Conservation (phyloP, 768 basidiomycete genomes). For the Phaeotremella fagi region DNA sequence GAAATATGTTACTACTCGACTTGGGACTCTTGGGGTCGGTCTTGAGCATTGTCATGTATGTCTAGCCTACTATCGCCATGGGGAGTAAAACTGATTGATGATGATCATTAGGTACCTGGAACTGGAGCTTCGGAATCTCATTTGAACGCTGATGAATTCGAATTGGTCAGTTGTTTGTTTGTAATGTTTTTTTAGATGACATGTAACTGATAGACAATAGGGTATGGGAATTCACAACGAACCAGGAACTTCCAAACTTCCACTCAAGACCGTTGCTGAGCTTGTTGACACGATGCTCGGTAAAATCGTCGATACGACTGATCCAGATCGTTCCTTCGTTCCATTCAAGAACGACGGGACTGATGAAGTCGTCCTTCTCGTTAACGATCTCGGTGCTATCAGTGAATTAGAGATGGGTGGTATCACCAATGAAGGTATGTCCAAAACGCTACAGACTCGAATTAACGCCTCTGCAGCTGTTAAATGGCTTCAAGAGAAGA, state of each 20-base stretch:
- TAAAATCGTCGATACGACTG: conserved; percentile 46
- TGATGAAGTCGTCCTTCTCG: conserved; percentile 58
- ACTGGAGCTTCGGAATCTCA: conserved; percentile 45
- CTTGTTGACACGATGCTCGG: conserved; percentile 48
- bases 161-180: conserved; percentile 30
- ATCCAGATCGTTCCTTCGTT: conserved; percentile 49
- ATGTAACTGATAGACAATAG: conserved; percentile 4
- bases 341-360: conserved; percentile 53
- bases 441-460: neutral
- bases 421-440: conserved; percentile 33
- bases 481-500: conserved; percentile 35
- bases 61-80: neutral
- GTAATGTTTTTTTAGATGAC: too few relatives aligned
- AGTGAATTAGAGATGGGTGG: conserved; percentile 45
- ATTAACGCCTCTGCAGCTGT: conserved; percentile 13
- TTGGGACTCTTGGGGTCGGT: conserved; percentile 50
- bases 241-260: conserved; percentile 48
- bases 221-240: conserved; percentile 52
- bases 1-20: conserved; percentile 31
- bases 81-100: neutral
- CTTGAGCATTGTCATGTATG: conserved; percentile 50
- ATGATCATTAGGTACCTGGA: conserved; percentile 44
- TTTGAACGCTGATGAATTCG: conserved; percentile 47
- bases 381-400: conserved; percentile 50
- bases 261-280: conserved; percentile 32